A percentile compares a stretch with the other conserved stretches of the same genome.
Conservation (phyloP, 2,329 filamentous ascomycete genomes). For the Penicillium griseofulvum region DNA sequence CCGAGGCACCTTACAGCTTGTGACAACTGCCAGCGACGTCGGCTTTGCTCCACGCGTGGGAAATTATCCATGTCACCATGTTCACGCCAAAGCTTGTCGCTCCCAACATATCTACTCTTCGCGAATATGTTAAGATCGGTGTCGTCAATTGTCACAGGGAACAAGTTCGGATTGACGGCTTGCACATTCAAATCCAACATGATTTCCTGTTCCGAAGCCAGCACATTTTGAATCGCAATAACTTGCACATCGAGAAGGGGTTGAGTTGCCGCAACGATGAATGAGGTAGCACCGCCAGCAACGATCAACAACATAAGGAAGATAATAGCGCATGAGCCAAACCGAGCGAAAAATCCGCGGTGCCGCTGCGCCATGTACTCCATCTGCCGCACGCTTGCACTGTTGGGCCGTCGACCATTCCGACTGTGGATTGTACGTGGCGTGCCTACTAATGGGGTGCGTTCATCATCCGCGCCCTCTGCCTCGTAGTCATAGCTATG, state of each 20-base stretch:
- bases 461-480: constrained; percentile 78
- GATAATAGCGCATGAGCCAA: constrained; percentile 85
- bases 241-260: constrained; percentile 77
- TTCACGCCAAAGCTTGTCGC: constrained; percentile 46
- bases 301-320: constrained; percentile 76
- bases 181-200: constrained; percentile 89
- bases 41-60: constrained; percentile 34
- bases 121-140: constrained; percentile 93
- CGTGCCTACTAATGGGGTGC: constrained; percentile 72
- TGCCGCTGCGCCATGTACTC: constrained; percentile 69
- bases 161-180: constrained; percentile 89
- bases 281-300: constrained; percentile 79
- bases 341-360: constrained; percentile 66
- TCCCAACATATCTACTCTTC: constrained; percentile 84
- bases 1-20: constrained; percentile 28
- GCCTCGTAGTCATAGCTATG: constrained; percentile 80
- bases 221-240: constrained; percentile 78
- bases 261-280: constrained; percentile 88
- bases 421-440: constrained; percentile 61
- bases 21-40: constrained; percentile 32
- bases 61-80: constrained; percentile 28
- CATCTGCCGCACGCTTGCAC: constrained; percentile 63
- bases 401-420: constrained; percentile 53
- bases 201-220: constrained; percentile 90
- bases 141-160: constrained; percentile 79